Conservation (phyloP, 331 rosid genomes). For the Rhamnella rubrinervis region DNA sequence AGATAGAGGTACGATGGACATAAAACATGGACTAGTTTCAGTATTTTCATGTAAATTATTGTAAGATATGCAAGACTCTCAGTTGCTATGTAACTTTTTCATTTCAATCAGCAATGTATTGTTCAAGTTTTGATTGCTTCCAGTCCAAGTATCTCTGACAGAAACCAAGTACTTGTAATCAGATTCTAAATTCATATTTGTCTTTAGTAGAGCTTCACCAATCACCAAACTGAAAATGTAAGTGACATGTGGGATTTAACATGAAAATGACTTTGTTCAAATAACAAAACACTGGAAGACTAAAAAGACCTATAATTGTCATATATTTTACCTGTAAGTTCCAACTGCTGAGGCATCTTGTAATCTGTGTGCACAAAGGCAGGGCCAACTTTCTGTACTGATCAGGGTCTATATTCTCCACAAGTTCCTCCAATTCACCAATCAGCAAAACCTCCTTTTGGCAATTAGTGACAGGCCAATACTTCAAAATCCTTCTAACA, state of each 20-base stretch:
- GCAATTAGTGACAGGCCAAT: conserved; percentile 81
- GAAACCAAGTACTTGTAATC: too few species aligned
- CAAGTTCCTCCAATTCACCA: conserved; percentile 81
- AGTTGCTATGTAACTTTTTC: background rate
- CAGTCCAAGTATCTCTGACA: too few species aligned
- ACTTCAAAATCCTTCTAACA: conserved; percentile 71
- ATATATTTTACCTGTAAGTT: conserved; percentile 64
- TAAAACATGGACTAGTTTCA: too few species aligned
- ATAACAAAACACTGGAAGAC: background rate
- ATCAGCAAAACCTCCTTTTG: conserved; percentile 73
- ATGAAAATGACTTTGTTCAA: too few species aligned
- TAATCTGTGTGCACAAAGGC: conserved; percentile 63
- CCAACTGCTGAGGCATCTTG: conserved; percentile 73
- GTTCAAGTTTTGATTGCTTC: background rate
- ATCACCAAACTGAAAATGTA: too few species aligned
- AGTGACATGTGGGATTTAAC: too few species aligned
- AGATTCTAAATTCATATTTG: too few species aligned
- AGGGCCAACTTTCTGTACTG: conserved; percentile 67
- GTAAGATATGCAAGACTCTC: too few species aligned
- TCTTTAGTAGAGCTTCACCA: too few species aligned
- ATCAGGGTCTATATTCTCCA: conserved; percentile 70
- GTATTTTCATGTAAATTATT: too few species aligned
- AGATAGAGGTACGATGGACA: too few species aligned
- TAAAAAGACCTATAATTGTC: background rate
- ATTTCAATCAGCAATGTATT: background rate